These are phyloP conservation scores for Cokeromyces recurvatus DNA, from an alignment of 371 early-diverging fungal genomes.

Conservation along the genomic window DNA sequence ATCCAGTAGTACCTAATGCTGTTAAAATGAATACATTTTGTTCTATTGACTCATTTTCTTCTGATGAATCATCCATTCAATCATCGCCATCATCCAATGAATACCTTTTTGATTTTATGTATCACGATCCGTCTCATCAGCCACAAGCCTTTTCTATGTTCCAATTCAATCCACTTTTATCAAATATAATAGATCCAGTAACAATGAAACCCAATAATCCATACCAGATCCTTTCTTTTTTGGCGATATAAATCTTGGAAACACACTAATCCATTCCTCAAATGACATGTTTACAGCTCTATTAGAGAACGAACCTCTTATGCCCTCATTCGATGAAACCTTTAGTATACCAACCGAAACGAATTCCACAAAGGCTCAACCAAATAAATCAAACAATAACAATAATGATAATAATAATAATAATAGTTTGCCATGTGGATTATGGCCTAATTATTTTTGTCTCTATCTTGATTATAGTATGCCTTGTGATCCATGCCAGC, in stretches of 20 bases:
- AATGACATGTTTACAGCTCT: slow-evolving; percentile 7
- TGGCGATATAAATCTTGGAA: no score
- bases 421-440: background rate
- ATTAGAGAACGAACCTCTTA: no score
- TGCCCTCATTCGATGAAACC: no score
- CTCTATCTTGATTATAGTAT: slow-evolving; percentile 38
- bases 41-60: no score
- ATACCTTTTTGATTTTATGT: no score
- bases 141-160: background rate
- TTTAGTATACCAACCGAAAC: no score
- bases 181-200: background rate
- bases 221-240: slow-evolving; percentile 33
- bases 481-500: slow-evolving; percentile 32
- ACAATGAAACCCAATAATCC: slow-evolving; percentile 12
- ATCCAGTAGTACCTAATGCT: background rate
- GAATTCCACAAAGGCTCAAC: no score
- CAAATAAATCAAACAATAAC: background rate
- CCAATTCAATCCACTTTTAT: no score
- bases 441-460: slow-evolving; percentile 49
- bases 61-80: no score
- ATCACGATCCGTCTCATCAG: no score
- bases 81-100: no score
- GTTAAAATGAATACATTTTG: background rate
- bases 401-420: background rate
- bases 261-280: no score